These are phyloP conservation scores for Auriscalpium vulgare DNA, from an alignment of 768 basidiomycete species.

Conservation along the genomic window DNA sequence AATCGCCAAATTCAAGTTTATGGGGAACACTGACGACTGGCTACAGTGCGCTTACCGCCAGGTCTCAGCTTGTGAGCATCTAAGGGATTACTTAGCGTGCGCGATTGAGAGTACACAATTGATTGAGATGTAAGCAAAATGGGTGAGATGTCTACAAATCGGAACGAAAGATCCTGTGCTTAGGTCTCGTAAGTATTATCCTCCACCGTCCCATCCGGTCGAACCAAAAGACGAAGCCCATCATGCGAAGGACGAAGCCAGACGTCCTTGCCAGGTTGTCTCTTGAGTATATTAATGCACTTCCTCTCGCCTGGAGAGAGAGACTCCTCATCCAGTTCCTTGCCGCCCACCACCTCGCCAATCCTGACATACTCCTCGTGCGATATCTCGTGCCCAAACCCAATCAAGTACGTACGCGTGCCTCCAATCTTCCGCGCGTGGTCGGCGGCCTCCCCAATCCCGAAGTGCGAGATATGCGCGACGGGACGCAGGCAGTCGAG, in stretches of 20 bases:
- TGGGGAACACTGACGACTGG: no score
- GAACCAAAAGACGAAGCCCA: conserved; percentile 52
- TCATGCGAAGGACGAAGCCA: conserved; percentile 76
- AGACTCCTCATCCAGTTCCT: conserved; percentile 14
- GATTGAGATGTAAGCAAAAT: no score
- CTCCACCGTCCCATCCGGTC: conserved; percentile 29
- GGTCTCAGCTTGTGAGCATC: no score
- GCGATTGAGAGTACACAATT: no score
- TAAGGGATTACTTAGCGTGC: no score
- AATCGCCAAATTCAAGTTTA: no score
- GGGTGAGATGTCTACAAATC: no score
- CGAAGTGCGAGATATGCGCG: conserved; percentile 73
- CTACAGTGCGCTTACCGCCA: no score
- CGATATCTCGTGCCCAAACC: conserved; percentile 68
- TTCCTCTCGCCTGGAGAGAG: conserved; percentile 28
- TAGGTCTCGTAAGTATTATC: conserved; percentile 43
- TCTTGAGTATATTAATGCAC: conserved; percentile 40
- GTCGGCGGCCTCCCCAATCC: conserved; percentile 53
- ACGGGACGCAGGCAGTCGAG: conserved; percentile 68
- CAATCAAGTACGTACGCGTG: conserved; percentile 58
- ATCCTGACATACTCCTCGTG: conserved; percentile 75
- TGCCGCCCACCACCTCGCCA: conserved; percentile 40
- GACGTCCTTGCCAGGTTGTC: conserved; percentile 28
- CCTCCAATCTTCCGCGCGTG: conserved; percentile 52
- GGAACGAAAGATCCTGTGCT: background rate